phyloP scores from a whole-genome alignment of 2,329 filamentous ascomycete species.

The Talaromyces islandicus region DNA sequence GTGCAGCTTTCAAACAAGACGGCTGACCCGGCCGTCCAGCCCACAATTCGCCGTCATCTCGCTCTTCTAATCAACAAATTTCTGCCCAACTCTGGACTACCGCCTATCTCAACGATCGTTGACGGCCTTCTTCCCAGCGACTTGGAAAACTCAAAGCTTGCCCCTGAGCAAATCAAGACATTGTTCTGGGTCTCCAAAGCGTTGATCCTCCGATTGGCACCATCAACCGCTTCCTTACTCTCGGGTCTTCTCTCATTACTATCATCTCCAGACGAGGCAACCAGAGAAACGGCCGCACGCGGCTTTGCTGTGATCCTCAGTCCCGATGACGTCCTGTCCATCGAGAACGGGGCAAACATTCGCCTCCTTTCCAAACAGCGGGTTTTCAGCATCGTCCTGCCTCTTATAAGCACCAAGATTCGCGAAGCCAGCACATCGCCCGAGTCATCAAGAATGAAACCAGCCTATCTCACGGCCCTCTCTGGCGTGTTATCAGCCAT shows the following conservation, averaged over 20 bases:
- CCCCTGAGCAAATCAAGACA: slow-evolving; percentile 44
- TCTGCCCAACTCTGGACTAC: slow-evolving; percentile 27
- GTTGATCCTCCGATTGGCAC: slow-evolving; percentile 50
- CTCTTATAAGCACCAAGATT: slow-evolving; percentile 50
- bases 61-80: slow-evolving; percentile 38
- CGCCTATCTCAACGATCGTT: slow-evolving; percentile 25
- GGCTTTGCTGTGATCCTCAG: slow-evolving; percentile 56
- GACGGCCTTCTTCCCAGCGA: slow-evolving; percentile 23
- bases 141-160: slow-evolving; percentile 18
- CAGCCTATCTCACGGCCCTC: slow-evolving; percentile 58
- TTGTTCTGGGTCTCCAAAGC: slow-evolving; percentile 59
- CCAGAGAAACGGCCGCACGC: slow-evolving; percentile 48
- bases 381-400: slow-evolving; percentile 55
- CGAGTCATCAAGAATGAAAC: slow-evolving; percentile 41
- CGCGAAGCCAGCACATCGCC: slow-evolving; percentile 33
- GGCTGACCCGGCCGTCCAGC: slow-evolving; percentile 29
- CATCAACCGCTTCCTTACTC: slow-evolving; percentile 46
- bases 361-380: slow-evolving; percentile 59
- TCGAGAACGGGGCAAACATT: slow-evolving; percentile 56
- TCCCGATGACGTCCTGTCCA: slow-evolving; percentile 55
- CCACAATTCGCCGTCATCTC: slow-evolving; percentile 38
- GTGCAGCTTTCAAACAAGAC: slow-evolving; percentile 26
- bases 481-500: slow-evolving; percentile 57
- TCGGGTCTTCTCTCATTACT: slow-evolving; percentile 43
- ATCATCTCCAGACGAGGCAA: slow-evolving; percentile 37